Conservation (phyloP, 2,329 filamentous ascomycete species). For the Microthyrium microscopicum region DNA sequence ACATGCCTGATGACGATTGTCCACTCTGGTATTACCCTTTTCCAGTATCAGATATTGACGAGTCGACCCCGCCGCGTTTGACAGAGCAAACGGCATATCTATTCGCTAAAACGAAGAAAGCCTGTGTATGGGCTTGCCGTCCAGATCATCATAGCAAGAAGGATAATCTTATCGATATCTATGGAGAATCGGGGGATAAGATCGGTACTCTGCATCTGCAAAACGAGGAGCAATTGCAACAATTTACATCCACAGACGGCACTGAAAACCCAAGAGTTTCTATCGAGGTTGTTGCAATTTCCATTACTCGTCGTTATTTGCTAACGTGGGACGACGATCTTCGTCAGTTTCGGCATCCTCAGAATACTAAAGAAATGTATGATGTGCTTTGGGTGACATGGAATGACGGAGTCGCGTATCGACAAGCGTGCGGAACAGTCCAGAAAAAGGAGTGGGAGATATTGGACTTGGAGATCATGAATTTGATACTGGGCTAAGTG, state of each 20-base stretch:
- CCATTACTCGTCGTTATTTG: background rate
- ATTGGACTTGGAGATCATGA: background rate
- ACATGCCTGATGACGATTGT: slow-evolving; percentile 1
- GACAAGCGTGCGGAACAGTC: slow-evolving; percentile 6
- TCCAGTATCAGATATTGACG: background rate
- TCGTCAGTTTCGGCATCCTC: background rate
- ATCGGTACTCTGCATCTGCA: background rate
- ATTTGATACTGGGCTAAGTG: slow-evolving; percentile 1
- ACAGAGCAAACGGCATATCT: slow-evolving; percentile 1
- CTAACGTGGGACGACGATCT: background rate
- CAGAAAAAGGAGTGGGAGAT: slow-evolving; percentile 5
- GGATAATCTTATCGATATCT: background rate
- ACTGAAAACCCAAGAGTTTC: background rate
- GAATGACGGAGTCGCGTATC: slow-evolving; percentile 9
- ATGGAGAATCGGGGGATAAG: background rate
- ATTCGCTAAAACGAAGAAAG: slow-evolving; percentile 1
- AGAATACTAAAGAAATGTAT: slow-evolving; percentile 2
- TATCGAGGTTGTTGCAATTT: slow-evolving; percentile 1
- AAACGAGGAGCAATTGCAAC: background rate
- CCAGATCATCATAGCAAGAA: too few relatives aligned
- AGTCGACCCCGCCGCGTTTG: background rate
- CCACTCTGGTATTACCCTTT: slow-evolving; percentile 1
- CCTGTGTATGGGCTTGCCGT: background rate
- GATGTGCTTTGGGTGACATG: slow-evolving; percentile 10
- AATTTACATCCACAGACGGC: background rate